Evolutionary conservation across 768 basidiomycete genomes (phyloP), one percentile per base, ranked within the genome.

Genomic region (Cantharellus cinnabarinus): DNA sequence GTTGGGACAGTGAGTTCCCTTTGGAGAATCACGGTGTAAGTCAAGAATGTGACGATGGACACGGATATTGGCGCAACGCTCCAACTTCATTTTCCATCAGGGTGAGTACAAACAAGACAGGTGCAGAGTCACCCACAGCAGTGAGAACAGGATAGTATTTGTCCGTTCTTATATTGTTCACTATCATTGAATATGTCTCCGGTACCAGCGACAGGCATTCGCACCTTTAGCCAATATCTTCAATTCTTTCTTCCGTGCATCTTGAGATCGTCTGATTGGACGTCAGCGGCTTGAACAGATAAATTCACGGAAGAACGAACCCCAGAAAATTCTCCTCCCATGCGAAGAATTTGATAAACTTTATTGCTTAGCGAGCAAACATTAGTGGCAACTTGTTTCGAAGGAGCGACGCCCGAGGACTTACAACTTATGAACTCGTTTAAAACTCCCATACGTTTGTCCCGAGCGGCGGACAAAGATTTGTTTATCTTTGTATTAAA

Each of bases 31-130:
- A 79, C 70, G 37, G 91, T 79, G 62, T 79, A 89, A 20, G 74
- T 75, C 65, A 79, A 74, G 75, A 94, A 94, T 2, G 85, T 81
- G 14, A 85, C 76, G 59, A 90, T 75, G 1, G 87, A 88, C 15
- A 94, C 79, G 7, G 85, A 67, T 54, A 89, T 81, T 0, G 90
- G 90, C 0, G 85, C 85, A 4, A 75, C 72, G 2, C 74, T 76
- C 85, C 86, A 94, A 5, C 44, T 48, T 48, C 44, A 48, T 10
- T 10, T 48, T 48, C 29, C 10, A 48, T 10, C 10, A 10, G 44
- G 44, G 29, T 10, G 44, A 29, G 29, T 48, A 48, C 29, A 10
- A 29, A 48, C 29, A 1, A 10, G 44, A 10, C 10, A 48, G 44
- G 29, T 48, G 29, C 10, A 48, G 44, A 29, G 44, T 48, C 10